Evolutionary conservation across 2,329 filamentous ascomycete species (phyloP), one percentile per base, ranked within the genome.

Genomic region (Magnaporthiopsis incrustans): DNA sequence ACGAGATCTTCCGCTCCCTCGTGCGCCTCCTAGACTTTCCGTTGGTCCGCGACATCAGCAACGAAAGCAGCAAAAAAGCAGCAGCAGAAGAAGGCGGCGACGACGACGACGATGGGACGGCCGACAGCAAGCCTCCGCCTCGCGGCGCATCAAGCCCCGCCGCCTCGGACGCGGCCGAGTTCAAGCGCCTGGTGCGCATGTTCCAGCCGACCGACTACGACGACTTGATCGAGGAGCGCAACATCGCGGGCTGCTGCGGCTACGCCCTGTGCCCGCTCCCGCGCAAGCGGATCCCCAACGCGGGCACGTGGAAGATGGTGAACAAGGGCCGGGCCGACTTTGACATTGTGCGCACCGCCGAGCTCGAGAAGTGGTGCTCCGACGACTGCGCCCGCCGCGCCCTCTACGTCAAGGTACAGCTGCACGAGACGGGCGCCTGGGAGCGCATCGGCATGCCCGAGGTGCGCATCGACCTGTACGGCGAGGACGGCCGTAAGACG

Each of bases 181-280:
- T 98, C 77, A 87, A 88, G 69, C 72, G 79, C 4, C 82, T 85
- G 50, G 78, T 98, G 30, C 78, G 82, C 12, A 81, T 86, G 58
- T 98, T 97, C 76, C 91, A 94, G 73, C 91, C 93, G 0, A 82
- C 84, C 63, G 94, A 99, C 78, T 96, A 96, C 78, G 92, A 97
- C 72, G 89, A 91, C 68, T 80, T 98, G 61, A 87, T 97, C 66
- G 84, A 89, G 68, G 95, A 99, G 79, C 90, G 95, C 71, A 96
- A 96, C 74, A 89, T 91, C 68, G 88, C 91, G 69, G 85, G 83
- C 58, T 82, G 85, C 26, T 99, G 95, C 77, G 95, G 92, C 1
- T 98, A 97, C 73, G 81, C 85, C 0, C 81, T 98, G 33, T 99
- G 95, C 74, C 77, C 85, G 0, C 82, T 82, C 22, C 81, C 85